Evolutionary conservation across 257 asterid species (phyloP), one percentile per base, ranked within the genome.

Genomic region (Nicotiana knightiana): DNA sequence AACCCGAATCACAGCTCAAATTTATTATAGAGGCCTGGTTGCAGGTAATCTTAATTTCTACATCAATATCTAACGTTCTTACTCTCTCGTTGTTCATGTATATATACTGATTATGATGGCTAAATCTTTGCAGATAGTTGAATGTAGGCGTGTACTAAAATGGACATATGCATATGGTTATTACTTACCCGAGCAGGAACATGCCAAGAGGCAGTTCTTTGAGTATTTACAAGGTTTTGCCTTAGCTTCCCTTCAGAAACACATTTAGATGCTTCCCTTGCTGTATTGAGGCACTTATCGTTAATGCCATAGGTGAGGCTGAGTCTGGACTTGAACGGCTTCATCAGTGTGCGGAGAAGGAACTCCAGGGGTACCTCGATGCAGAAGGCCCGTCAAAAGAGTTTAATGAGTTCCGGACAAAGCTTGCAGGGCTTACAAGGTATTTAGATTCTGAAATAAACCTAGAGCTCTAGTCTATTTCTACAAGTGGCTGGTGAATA

Each of bases 141-240:
- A 95, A 90, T 95, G 99, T 83, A 93, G 99, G 83, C 89, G 99
- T 86, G 99, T 95, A 80, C 88, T 95, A 80, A 92, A 90, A 81
- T 95, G 99, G 99, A 95, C 98, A 6, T 95, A 95, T 87, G 93
- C 99, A 55, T 95, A 95, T 89, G 99, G 99, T 75, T 95, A 51
- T 88, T 95, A 95, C 89, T 84, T 92, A 63, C 93, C 96, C 10
- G 98, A 93, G 89, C 88, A 86, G 57, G 97, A 93, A 87, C 91
- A 83, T 61, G 93, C 93, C 54, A 95, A 91, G 86, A 93, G 93
- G 81, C 97, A 87, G 87, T 95, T 95, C 83, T 95, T 95, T 82
- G 98, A 95, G 91, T 95, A 95, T 87, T 85, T 95, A 83, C 99
- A 95, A 88, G 98, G 98, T 95, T 67, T 68, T 82, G 39, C 51